A percentile compares a stretch with the other conserved stretches of the same genome.
These are phyloP conservation scores for Coemansia pectinata DNA, from an alignment of 192 early-diverging fungal species.

Conservation along the genomic window DNA sequence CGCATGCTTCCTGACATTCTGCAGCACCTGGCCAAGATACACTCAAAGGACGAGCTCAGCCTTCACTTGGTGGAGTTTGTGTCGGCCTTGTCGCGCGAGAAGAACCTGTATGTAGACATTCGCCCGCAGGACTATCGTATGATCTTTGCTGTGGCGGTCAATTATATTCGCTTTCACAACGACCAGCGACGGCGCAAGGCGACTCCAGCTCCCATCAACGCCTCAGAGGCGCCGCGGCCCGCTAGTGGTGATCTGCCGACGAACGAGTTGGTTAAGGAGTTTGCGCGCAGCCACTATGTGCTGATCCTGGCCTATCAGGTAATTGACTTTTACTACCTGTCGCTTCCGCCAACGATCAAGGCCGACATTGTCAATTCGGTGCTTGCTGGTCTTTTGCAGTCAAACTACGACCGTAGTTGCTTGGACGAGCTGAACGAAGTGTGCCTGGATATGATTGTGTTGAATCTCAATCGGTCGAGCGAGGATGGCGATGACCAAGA, in stretches of 20 bases:
- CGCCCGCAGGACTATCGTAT: slow-evolving; percentile 76
- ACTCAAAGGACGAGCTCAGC: slow-evolving; percentile 72
- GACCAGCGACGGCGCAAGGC: slow-evolving; percentile 42
- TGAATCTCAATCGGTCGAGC: slow-evolving; percentile 60
- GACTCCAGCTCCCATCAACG: neutral
- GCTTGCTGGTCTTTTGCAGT: slow-evolving; percentile 68
- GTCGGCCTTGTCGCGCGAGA: slow-evolving; percentile 79
- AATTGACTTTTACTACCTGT: slow-evolving; percentile 86
- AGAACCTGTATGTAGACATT: slow-evolving; percentile 77
- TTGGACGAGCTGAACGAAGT: slow-evolving; percentile 90
- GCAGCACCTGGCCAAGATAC: slow-evolving; percentile 77
- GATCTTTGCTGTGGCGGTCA: slow-evolving; percentile 89
- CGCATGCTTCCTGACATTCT: slow-evolving; percentile 72
- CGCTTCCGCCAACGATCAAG: slow-evolving; percentile 71
- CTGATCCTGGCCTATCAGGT: slow-evolving; percentile 93
- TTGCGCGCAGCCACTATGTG: slow-evolving; percentile 76
- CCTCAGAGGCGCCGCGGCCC: neutral
- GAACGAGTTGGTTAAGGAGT: slow-evolving; percentile 12
- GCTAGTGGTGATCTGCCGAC: neutral
- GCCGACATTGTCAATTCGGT: slow-evolving; percentile 80
- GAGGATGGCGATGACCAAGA: slow-evolving; percentile 41
- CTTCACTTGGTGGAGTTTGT: slow-evolving; percentile 92
- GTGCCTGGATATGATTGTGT: slow-evolving; percentile 91
- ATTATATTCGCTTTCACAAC: slow-evolving; percentile 71
- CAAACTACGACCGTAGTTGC: slow-evolving; percentile 57